A percentile compares a stretch with the other conserved stretches of the same genome.
phyloP scores from a whole-genome alignment of 768 basidiomycete genomes.

The Pholiota microspora region DNA sequence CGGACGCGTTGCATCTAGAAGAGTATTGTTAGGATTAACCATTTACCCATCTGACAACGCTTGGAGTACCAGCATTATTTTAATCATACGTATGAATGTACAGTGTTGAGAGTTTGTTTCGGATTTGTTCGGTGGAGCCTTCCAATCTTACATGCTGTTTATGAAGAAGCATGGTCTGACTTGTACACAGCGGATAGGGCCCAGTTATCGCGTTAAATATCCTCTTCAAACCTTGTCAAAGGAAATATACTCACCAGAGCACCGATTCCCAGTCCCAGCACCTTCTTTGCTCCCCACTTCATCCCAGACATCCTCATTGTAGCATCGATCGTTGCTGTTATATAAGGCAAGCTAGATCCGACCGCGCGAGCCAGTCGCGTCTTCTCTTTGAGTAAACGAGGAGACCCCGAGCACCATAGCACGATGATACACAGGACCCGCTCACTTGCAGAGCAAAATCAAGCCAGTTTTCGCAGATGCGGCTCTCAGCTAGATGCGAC shows the following conservation, averaged over 20 bases:
- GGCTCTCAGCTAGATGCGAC: background rate
- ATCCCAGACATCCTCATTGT: background rate
- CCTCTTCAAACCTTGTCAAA: too few species aligned
- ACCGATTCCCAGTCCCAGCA: background rate
- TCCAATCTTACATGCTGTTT: background rate
- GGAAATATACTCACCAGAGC: background rate
- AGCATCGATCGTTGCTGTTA: background rate
- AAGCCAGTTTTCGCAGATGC: background rate
- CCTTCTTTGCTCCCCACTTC: background rate
- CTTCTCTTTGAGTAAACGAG: background rate
- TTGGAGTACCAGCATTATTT: background rate
- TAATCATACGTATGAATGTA: background rate
- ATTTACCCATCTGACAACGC: constrained; percentile 11
- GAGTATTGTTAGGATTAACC: background rate
- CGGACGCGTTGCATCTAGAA: too few species aligned
- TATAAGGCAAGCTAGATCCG: constrained; percentile 1
- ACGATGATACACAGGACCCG: background rate
- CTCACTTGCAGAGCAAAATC: background rate
- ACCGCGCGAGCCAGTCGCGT: background rate
- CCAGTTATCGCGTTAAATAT: too few species aligned
- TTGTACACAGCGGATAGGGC: too few species aligned
- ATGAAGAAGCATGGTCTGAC: background rate
- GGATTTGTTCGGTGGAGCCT: background rate
- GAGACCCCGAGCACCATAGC: constrained; percentile 3
- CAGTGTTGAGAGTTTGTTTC: background rate